phyloP scores from a whole-genome alignment of 1,284 basidiomycete genomes.

The Mycosarcoma maydis region DNA sequence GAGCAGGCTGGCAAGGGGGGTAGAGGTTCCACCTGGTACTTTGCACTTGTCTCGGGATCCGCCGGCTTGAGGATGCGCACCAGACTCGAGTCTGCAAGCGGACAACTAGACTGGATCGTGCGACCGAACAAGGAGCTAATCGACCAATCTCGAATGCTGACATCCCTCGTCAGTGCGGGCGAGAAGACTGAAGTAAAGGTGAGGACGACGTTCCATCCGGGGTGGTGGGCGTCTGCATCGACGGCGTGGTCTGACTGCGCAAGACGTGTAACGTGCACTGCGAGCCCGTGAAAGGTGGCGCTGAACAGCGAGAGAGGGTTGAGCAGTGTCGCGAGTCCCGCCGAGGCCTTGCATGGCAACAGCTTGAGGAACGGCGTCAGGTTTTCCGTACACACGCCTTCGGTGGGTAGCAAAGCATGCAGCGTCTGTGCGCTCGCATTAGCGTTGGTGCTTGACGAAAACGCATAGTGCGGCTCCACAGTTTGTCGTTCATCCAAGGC shows the following conservation, averaged over 20 bases:
- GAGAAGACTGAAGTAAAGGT: conserved; percentile 85
- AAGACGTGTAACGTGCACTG: conserved; percentile 71
- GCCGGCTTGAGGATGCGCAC: conserved; percentile 43
- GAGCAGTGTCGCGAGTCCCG: conserved; percentile 84
- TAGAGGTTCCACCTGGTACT: conserved; percentile 20
- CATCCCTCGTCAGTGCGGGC: conserved; percentile 68
- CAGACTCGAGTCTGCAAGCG: conserved; percentile 37
- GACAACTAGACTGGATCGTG: conserved; percentile 34
- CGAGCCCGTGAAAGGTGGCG: conserved; percentile 86
- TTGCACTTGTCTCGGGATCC: not conserved
- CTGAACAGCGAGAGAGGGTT: conserved; percentile 87
- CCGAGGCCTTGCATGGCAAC: conserved; percentile 85
- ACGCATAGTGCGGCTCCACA: conserved; percentile 32
- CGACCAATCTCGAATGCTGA: conserved; percentile 43
- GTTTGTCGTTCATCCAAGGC: conserved; percentile 57
- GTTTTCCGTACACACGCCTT: conserved; percentile 84
- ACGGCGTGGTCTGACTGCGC: not conserved
- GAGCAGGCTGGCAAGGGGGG: conserved; percentile 9
- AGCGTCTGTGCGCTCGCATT: conserved; percentile 22
- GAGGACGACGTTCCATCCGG: conserved; percentile 76
- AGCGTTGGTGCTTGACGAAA: conserved; percentile 10
- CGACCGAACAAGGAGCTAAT: conserved; percentile 46
- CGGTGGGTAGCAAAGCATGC: conserved; percentile 47
- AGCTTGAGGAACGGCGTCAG: conserved; percentile 94
- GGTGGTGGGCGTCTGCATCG: conserved; percentile 5